Base-by-base conservation (phyloP, 139 green algal genomes). In the Nannochloris sp. region DNA sequence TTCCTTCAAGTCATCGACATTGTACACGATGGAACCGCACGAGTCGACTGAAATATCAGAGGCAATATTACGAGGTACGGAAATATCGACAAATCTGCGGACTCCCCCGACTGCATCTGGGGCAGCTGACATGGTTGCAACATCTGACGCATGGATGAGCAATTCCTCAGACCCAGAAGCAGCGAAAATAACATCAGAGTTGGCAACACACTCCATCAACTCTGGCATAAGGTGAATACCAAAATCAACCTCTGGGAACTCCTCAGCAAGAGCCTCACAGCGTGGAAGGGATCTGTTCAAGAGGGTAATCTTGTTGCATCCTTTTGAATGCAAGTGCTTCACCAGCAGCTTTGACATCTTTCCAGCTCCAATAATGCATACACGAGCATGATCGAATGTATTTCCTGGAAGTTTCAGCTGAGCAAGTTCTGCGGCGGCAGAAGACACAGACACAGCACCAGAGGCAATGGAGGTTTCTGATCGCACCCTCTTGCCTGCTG, bases 1-100 rank as follows among this genome's bases (percentile, higher is more conserved):
- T 82, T 97, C 94, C 79, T 95, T 95, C 28, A 99, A 73, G 82
- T 99, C 93, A 63, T 99, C 94, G 31, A 99, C 94, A 75, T 99
- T 99, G 86, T 94, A 99, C 33, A 97, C 90, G 46, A 85, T 78
- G n/a, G 80, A 74, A 9, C 53, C 43, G 28, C 77, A 67, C 13
- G 86, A 63, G 64, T 89, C 81, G 13, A 20, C 33, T 29, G 76
- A 88, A 48, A 99, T 78, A 61, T 86, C 78, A 30, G 81, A 64
- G 1, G 77, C 87, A 33, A 99, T 90, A 81, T 99, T 99, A 61
- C 94, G 82, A 1, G 94, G 94, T 62, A 99, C 94, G 3, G 79
- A 89, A 65, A 99, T 99, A 80, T 99, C 94, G 3, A 99, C 71
- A 62, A 97, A 97, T 28, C 93, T 85, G 23, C 94, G 87, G 70